These are phyloP conservation scores for Penicillium sp. DNA, from an alignment of 2,329 filamentous ascomycete species.

Conservation along the genomic window DNA sequence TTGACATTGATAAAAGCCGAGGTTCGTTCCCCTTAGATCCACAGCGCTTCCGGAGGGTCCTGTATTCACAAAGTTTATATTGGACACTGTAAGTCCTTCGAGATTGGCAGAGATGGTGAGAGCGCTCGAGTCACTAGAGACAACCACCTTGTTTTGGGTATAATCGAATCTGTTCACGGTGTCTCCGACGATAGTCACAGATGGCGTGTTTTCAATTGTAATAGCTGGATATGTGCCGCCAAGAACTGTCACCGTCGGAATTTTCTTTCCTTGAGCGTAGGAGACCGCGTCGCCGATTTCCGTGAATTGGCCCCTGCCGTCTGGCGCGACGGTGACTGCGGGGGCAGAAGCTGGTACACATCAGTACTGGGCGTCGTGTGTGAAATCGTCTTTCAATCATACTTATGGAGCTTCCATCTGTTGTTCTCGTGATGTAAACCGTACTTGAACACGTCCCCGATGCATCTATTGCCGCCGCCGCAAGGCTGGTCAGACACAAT, in stretches of 20 bases:
- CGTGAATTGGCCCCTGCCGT: slow-evolving; percentile 51
- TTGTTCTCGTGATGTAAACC: slow-evolving; percentile 7
- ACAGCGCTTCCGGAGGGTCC: slow-evolving; percentile 29
- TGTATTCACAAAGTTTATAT: slow-evolving; percentile 44
- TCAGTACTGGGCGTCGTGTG: not conserved
- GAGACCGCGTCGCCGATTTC: slow-evolving; percentile 51
- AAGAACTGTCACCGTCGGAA: slow-evolving; percentile 50
- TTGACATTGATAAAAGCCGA: slow-evolving; percentile 52
- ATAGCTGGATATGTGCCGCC: slow-evolving; percentile 53
- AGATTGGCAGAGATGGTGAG: slow-evolving; percentile 38
- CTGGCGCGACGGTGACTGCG: slow-evolving; percentile 50
- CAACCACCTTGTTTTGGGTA: slow-evolving; percentile 45
- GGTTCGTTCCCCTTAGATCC: slow-evolving; percentile 44
- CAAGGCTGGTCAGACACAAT: slow-evolving; percentile 4
- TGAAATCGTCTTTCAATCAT: not conserved
- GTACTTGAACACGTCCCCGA: slow-evolving; percentile 8
- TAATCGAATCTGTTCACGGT: slow-evolving; percentile 36
- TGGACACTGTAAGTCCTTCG: slow-evolving; percentile 42
- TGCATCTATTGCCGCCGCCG: not conserved
- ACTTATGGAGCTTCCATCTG: not conserved
- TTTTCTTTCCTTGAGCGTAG: slow-evolving; percentile 47
- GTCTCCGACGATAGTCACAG: slow-evolving; percentile 50
- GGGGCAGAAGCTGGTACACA: slow-evolving; percentile 17
- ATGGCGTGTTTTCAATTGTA: slow-evolving; percentile 44
- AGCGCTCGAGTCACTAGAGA: slow-evolving; percentile 32